Evolutionary conservation across 2,329 filamentous ascomycete species (phyloP), one percentile per base, ranked within the genome.

Genomic region (Aspergillus transmontanensis): DNA sequence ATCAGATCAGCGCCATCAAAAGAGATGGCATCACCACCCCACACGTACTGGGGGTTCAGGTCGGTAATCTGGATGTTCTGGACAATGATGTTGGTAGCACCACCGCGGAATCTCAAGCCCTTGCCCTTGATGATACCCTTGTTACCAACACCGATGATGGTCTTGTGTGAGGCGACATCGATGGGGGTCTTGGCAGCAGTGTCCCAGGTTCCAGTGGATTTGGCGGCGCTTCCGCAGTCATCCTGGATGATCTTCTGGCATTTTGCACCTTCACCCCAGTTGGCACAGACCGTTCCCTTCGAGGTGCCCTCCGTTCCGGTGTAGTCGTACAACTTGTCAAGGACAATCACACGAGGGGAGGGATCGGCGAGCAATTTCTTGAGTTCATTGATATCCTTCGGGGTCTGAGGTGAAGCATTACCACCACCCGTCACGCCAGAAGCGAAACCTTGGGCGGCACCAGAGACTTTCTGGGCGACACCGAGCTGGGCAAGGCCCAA

Each of bases 351-450:
- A 46, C 85, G 82, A n/a, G 85, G 71, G 19, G 76, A 75, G 59
- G 76, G 76, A 74, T 87, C 84, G 7, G 78, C 78, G 5, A 89
- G 81, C 76, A 86, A 88, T 39, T 75, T 79, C 69, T 83, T 82
- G 26, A 89, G 82, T 80, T 90, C 78, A 10, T 77, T 78, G 54
- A 76, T 84, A 55, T 79, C 83, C 10, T 75, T 78, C 19, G 86
- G 86, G 63, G 84, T 82, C 11, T 83, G 84, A 36, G 84, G 73
- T 3, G 78, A 74, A n/a, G 83, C 85, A 62, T 68, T 79, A 58
- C 85, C 86, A 65, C 87, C 87, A 45, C 87, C 87, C 6, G 86
- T 89, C 23, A 85, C 83, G 54, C 84, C 84, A 58, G 74, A 71
- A 9, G 80, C 81, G 63, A 83, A 83, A 34, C 81, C 81, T 61